Conservation (phyloP, 2,329 filamentous ascomycete species). For the Fusarium dimerum region DNA sequence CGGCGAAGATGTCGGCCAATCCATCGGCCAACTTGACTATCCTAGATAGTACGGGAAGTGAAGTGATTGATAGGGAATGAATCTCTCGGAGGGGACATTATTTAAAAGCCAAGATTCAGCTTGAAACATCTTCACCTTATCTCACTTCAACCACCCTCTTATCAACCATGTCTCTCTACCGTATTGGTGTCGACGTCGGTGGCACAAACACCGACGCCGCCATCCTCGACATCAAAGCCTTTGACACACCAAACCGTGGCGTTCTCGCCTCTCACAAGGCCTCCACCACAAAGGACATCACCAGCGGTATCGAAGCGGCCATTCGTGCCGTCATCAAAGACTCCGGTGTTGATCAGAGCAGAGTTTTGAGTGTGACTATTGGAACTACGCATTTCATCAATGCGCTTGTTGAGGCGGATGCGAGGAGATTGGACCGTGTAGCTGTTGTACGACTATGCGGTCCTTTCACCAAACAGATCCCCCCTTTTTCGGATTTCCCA, state of each 20-base stretch:
- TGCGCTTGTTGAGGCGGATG: constrained; percentile 48
- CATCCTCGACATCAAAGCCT: constrained; percentile 43
- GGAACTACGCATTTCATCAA: constrained; percentile 54
- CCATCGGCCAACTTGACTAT: not conserved
- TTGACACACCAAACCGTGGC: constrained; percentile 37
- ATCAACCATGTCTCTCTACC: constrained; percentile 39
- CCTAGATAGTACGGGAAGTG: too few relatives aligned
- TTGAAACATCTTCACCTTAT: not conserved
- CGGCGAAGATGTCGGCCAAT: not conserved
- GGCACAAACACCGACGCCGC: constrained; percentile 47
- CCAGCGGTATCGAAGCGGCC: constrained; percentile 48
- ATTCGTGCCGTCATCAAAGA: constrained; percentile 44
- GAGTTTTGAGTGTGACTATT: constrained; percentile 49
- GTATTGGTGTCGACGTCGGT: constrained; percentile 46
- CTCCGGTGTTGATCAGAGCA: constrained; percentile 37
- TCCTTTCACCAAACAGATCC: constrained; percentile 44
- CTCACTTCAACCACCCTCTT: not conserved
- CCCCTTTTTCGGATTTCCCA: constrained; percentile 49
- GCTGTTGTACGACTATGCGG: constrained; percentile 49
- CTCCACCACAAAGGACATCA: constrained; percentile 51
- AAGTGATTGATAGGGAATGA: too few relatives aligned
- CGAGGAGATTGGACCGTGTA: constrained; percentile 43
- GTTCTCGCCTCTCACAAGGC: constrained; percentile 51
- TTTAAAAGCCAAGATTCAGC: too few relatives aligned
- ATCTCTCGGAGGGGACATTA: too few relatives aligned